These are phyloP conservation scores for Botrytis fragariae DNA, from an alignment of 2,329 filamentous ascomycete genomes.

Conservation along the genomic window DNA sequence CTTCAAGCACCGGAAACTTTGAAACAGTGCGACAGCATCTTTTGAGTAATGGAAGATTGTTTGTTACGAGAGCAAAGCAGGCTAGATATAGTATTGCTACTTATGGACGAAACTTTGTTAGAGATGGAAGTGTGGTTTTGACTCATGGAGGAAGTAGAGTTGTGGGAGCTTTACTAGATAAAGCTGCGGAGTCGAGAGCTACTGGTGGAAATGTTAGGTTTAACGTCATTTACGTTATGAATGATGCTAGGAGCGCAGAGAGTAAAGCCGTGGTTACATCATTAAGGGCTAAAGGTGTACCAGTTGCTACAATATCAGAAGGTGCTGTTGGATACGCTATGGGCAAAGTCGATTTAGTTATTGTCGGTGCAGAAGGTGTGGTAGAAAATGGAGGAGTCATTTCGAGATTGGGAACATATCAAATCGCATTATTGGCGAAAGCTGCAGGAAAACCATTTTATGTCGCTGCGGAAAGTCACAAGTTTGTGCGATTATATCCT, in stretches of 20 bases:
- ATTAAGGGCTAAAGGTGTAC: slow-evolving; percentile 70
- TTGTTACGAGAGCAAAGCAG: slow-evolving; percentile 82
- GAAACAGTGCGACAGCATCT: slow-evolving; percentile 80
- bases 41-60: slow-evolving; percentile 79
- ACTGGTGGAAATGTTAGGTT: slow-evolving; percentile 62
- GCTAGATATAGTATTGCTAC: slow-evolving; percentile 79
- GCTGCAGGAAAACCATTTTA: slow-evolving; percentile 70
- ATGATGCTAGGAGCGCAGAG: slow-evolving; percentile 56
- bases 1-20: slow-evolving; percentile 61
- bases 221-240: slow-evolving; percentile 76
- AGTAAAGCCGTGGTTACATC: slow-evolving; percentile 68
- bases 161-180: slow-evolving; percentile 72
- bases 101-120: slow-evolving; percentile 74
- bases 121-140: slow-evolving; percentile 76
- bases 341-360: slow-evolving; percentile 65
- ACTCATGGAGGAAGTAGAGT: slow-evolving; percentile 87
- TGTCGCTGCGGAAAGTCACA: slow-evolving; percentile 92
- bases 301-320: slow-evolving; percentile 77
- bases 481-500: slow-evolving; percentile 87
- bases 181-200: slow-evolving; percentile 65
- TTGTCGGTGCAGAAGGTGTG: slow-evolving; percentile 77
- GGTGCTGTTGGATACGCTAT: slow-evolving; percentile 78
- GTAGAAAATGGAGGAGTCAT: slow-evolving; percentile 94
- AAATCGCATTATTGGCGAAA: slow-evolving; percentile 79
- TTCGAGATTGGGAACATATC: slow-evolving; percentile 79